phyloP scores from a whole-genome alignment of 306 rosid species.

The Vachellia pachyceras region DNA sequence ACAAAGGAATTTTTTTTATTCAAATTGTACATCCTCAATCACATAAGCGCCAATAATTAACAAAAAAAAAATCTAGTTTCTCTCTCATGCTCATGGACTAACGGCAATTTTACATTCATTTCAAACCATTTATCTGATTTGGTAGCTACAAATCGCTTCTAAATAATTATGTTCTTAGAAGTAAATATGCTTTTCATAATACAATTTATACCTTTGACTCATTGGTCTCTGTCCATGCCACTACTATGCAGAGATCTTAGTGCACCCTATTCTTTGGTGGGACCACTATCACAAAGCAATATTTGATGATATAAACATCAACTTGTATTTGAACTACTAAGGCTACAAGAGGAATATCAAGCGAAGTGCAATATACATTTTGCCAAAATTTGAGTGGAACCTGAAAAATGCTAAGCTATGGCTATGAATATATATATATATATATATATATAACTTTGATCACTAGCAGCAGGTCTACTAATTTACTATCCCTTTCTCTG shows the following conservation, averaged over 20 bases:
- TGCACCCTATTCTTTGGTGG: background rate
- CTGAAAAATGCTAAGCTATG: slow-evolving; percentile 38
- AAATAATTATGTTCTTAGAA: background rate
- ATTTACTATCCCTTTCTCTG: slow-evolving; percentile 44
- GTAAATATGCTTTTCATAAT: background rate
- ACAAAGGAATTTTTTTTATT: no score
- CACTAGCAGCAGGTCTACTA: slow-evolving; percentile 43
- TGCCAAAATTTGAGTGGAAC: slow-evolving; percentile 49
- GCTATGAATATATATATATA: slow-evolving; percentile 29
- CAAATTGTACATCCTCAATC: background rate
- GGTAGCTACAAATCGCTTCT: background rate
- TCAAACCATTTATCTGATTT: background rate
- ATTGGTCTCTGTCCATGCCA: background rate
- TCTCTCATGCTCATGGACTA: background rate
- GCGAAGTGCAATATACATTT: slow-evolving; percentile 40
- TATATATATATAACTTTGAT: slow-evolving; percentile 28
- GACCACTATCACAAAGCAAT: background rate
- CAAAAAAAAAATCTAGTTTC: background rate
- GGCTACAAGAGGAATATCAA: slow-evolving; percentile 37
- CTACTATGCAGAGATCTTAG: background rate
- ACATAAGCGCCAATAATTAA: background rate
- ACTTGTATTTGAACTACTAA: slow-evolving; percentile 53
- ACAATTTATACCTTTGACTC: slow-evolving; percentile 3
- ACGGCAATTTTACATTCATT: background rate
- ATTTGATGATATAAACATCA: slow-evolving; percentile 26